Evolutionary conservation across 2,329 filamentous ascomycete species (phyloP).

Genomic region (Phyllosticta capitalensis): DNA sequence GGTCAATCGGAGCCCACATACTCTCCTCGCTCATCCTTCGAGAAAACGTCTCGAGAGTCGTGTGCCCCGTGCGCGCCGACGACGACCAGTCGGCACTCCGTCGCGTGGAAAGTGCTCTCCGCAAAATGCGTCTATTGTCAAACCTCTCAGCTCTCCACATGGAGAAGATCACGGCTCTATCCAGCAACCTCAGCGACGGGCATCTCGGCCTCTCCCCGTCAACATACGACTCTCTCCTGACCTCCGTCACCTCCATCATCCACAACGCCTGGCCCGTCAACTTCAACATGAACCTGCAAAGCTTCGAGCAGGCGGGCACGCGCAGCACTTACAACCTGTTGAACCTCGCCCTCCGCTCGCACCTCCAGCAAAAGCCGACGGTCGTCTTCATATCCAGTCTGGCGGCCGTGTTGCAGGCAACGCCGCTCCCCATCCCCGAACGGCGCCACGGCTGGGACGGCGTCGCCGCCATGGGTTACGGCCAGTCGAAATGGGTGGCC

Average conservation of each 20-base stretch:
- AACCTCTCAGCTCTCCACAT: constrained; percentile 17
- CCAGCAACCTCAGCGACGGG: constrained; percentile 18
- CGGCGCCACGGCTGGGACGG: background rate
- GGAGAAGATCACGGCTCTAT: constrained; percentile 24
- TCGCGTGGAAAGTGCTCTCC: constrained; percentile 25
- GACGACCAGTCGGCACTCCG: constrained; percentile 14
- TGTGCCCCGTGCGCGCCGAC: constrained; percentile 39
- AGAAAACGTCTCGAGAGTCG: constrained; percentile 29
- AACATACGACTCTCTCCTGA: constrained; percentile 14
- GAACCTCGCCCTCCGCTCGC: constrained; percentile 18
- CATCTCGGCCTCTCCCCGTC: constrained; percentile 31
- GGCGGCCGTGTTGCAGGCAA: background rate
- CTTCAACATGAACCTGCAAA: constrained; percentile 42
- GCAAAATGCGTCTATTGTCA: constrained; percentile 20
- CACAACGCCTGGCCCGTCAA: constrained; percentile 48
- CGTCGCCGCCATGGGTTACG: constrained; percentile 8
- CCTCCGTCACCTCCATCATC: constrained; percentile 33
- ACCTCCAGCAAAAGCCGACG: background rate
- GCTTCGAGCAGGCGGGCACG: constrained; percentile 34
- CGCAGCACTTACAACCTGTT: constrained; percentile 35
- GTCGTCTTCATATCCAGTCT: constrained; percentile 9
- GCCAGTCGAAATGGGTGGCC: constrained; percentile 41
- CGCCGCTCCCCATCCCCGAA: background rate
- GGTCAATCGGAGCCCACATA: constrained; percentile 52
- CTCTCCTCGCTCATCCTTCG: constrained; percentile 24